These are phyloP conservation scores for Magnolia sinica DNA, from an alignment of 164 flowering plant genomes.

Conservation along the genomic window DNA sequence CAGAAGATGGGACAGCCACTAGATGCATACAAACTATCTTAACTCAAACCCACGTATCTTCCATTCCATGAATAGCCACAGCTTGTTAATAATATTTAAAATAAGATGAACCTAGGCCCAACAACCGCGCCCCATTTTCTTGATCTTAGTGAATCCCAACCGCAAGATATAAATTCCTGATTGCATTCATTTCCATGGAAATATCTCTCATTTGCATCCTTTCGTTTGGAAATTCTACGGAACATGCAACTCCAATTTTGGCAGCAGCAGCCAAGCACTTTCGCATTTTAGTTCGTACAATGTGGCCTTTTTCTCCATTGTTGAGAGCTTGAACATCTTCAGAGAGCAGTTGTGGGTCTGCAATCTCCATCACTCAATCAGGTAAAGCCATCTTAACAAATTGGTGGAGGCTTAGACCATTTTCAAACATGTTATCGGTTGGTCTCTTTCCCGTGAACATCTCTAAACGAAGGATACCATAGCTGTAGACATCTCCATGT, in stretches of 20 bases:
- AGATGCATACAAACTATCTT: no score
- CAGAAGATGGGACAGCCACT: no score
- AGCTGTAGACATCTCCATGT: slow-evolving; percentile 17
- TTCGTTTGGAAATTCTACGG: not conserved
- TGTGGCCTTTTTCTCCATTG: not conserved
- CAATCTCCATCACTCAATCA: slow-evolving; percentile 23
- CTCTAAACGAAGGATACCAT: slow-evolving; percentile 15
- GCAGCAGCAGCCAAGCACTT: not conserved
- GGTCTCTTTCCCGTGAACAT: slow-evolving; percentile 11
- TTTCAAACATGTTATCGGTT: slow-evolving; percentile 17
- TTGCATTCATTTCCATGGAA: not conserved
- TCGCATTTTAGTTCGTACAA: not conserved
- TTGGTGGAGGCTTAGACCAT: slow-evolving; percentile 20
- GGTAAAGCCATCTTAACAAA: slow-evolving; percentile 24
- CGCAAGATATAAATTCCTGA: not conserved
- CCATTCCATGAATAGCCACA: no score
- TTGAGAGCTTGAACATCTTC: not conserved
- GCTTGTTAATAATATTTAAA: no score
- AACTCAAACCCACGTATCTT: no score
- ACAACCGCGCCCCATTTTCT: no score
- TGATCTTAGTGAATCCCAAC: no score
- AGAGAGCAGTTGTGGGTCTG: slow-evolving; percentile 20
- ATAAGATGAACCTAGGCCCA: no score
- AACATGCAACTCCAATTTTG: not conserved
- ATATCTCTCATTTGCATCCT: not conserved